Evolutionary conservation across 225 moss, liverwort and hornwort genomes (phyloP).

Genomic region (Bryum argenteum): DNA sequence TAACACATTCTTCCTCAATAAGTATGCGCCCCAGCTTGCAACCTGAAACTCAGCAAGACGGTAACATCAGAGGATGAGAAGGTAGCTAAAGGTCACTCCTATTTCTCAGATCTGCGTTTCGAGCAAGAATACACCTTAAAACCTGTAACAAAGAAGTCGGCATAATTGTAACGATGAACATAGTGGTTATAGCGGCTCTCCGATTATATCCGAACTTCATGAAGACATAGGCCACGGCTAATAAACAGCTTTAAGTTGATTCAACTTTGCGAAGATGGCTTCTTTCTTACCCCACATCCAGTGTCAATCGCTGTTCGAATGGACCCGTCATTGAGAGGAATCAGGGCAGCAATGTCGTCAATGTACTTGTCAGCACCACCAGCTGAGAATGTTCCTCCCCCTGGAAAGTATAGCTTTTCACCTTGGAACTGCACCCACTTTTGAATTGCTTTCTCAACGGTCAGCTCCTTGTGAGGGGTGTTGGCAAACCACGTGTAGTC

Average conservation of each 20-base stretch:
- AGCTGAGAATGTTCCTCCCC: conserved; percentile 65
- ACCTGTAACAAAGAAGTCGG: background rate
- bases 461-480: conserved; percentile 92
- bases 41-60: conserved; percentile 41
- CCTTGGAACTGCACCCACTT: conserved; percentile 74
- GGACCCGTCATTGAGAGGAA: conserved; percentile 57
- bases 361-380: conserved; percentile 70
- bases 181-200: background rate
- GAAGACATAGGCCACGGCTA: background rate
- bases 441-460: conserved; percentile 69
- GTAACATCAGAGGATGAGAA: background rate
- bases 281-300: conserved; percentile 61
- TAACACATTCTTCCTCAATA: conserved; percentile 50
- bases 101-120: background rate
- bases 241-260: background rate
- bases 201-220: background rate
- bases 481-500: conserved; percentile 87
- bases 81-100: too few relatives aligned
- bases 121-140: background rate
- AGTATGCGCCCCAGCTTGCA: conserved; percentile 66
- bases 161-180: background rate
- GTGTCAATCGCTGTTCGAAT: conserved; percentile 68
- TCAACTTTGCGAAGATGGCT: background rate
- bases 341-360: conserved; percentile 55
- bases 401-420: conserved; percentile 62